Evolutionary conservation across 495 filamentous ascomycete genomes (phyloP), one percentile per base, ranked within the genome.

Genomic region (Lasiosphaeria miniovina): DNA sequence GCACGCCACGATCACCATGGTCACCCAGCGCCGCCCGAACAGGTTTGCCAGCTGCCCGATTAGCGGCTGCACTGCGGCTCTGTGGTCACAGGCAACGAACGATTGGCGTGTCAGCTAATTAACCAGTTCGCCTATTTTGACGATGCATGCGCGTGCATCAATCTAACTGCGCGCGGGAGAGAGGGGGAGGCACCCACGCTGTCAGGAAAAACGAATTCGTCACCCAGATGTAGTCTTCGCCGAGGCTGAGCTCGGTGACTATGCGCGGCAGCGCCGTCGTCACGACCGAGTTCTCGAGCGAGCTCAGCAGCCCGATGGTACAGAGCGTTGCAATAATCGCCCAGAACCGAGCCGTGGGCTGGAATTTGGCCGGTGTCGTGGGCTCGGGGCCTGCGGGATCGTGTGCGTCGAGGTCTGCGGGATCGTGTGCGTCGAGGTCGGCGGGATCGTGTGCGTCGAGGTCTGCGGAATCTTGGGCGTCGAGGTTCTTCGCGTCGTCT

Each of bases 261-360:
- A 81, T 77, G 17, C 46, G 55, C 6, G 79, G 78, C 32, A 80
- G 62, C 1, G 77, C 72, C 0, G 72, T 80, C 0, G 75, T 62
- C 9, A 76, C 61, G 58, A 81, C 64, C 3, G 75, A 69, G 36
- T 58, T 70, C 15, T 81, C 79, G 1, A 82, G 60, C 10, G 72
- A 69, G 7, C 61, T 63, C 17, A 75, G 54, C 24, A 75, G 54
- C 4, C 11, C 36, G 1, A 46, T 55, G 38, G 55, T 34, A 46
- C 12, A 15, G 15, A 62, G 48, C 0, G 50, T 46, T 11, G 15
- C 32, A 4, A 65, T 48, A 56, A 65, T 59, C 34, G 54, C 34
- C 62, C 60, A 68, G 59, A 68, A 63, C 0, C 55, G 48, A 38
- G 10, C 4, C n/a, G 17, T 15, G 24, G 36, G 58, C 9, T 61